Evolutionary conservation across 176 grass and related monocot genomes (phyloP).

Genomic region (Alloteropsis semialata): DNA sequence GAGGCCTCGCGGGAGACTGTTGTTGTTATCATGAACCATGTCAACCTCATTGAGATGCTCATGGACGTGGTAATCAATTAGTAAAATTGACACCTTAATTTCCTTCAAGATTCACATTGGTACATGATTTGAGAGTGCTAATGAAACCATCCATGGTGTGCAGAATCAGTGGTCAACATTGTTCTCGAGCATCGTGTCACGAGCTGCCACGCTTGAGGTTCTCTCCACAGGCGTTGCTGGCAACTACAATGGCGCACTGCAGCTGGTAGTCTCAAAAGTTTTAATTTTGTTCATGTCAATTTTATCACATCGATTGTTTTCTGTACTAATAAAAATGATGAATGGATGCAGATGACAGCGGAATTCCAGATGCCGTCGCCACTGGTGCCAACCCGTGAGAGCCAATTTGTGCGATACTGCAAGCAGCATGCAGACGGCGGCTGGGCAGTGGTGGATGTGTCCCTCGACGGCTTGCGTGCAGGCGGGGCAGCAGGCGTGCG

Average conservation of each 20-base stretch:
- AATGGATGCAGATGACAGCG: slow-evolving; percentile 60
- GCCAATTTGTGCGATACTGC: slow-evolving; percentile 85
- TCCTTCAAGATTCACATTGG: background rate
- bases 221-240: slow-evolving; percentile 81
- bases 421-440: slow-evolving; percentile 65
- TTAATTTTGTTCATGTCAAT: background rate
- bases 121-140: background rate
- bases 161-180: slow-evolving; percentile 72
- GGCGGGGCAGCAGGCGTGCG: background rate
- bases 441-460: slow-evolving; percentile 91
- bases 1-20: slow-evolving; percentile 66
- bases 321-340: background rate
- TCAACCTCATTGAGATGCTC: slow-evolving; percentile 72
- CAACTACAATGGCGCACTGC: slow-evolving; percentile 79
- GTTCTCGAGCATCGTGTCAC: slow-evolving; percentile 84
- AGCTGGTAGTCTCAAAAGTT: slow-evolving; percentile 39
- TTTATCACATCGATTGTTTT: background rate
- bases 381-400: slow-evolving; percentile 72
- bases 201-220: slow-evolving; percentile 61
- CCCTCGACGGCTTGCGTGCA: slow-evolving; percentile 53
- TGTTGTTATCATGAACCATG: slow-evolving; percentile 73
- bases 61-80: slow-evolving; percentile 64
- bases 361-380: slow-evolving; percentile 86
- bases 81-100: background rate
- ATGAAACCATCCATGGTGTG: background rate